These are phyloP conservation scores for Cronartium quercuum DNA, from an alignment of 1,284 basidiomycete species.

Conservation along the genomic window DNA sequence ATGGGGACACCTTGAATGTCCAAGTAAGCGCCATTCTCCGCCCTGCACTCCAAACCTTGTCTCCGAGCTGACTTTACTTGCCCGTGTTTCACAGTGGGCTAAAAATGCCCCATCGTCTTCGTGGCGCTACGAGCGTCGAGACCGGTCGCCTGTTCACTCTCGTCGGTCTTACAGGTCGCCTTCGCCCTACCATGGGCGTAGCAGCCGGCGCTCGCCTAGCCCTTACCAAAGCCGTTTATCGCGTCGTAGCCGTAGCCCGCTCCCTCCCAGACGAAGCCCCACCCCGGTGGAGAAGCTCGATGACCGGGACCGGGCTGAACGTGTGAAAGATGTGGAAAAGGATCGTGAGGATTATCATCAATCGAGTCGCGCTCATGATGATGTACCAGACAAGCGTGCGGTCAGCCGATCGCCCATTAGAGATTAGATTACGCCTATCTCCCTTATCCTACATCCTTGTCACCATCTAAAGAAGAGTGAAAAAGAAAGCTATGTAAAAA, in stretches of 20 bases:
- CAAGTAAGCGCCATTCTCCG: slow-evolving; percentile 11
- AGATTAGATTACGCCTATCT: no score
- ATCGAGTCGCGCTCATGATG: slow-evolving; percentile 13
- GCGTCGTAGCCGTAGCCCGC: slow-evolving; percentile 29
- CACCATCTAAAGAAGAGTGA: no score
- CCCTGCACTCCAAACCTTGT: no score
- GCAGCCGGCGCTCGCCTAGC: slow-evolving; percentile 37
- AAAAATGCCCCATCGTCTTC: slow-evolving; percentile 37
- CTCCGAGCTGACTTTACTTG: neutral
- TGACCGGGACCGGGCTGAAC: slow-evolving; percentile 17
- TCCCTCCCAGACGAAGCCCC: slow-evolving; percentile 26
- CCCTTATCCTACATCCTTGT: no score
- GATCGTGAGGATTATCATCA: slow-evolving; percentile 37
- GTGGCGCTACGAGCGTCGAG: slow-evolving; percentile 37
- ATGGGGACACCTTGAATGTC: slow-evolving; percentile 37
- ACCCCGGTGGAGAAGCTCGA: slow-evolving; percentile 29
- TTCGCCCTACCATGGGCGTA: slow-evolving; percentile 24
- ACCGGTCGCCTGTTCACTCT: slow-evolving; percentile 25
- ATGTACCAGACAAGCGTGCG: slow-evolving; percentile 18
- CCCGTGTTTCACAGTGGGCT: slow-evolving; percentile 14
- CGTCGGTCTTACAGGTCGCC: slow-evolving; percentile 31
- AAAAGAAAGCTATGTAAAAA: no score
- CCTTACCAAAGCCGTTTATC: slow-evolving; percentile 33
- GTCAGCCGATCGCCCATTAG: slow-evolving; percentile 17
- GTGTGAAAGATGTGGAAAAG: slow-evolving; percentile 23